Conservation (phyloP, 2,329 filamentous ascomycete genomes). For the Monilinia aucupariae region DNA sequence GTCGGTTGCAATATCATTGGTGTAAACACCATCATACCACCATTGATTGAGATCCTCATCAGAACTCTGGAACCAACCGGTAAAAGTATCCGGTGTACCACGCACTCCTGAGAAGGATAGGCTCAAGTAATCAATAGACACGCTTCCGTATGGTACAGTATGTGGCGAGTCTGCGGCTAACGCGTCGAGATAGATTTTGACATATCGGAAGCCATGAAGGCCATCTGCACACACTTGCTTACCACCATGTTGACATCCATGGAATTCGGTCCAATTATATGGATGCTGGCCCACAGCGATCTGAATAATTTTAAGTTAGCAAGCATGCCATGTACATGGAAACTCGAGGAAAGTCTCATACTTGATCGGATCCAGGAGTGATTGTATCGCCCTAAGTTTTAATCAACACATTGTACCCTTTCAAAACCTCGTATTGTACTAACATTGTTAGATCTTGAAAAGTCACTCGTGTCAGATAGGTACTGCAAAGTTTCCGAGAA, state of each 20-base stretch:
- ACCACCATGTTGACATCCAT: slow-evolving; percentile 41
- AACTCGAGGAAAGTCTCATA: slow-evolving; percentile 19
- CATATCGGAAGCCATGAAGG: slow-evolving; percentile 48
- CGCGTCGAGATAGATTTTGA: slow-evolving; percentile 45
- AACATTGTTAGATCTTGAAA: slow-evolving; percentile 45
- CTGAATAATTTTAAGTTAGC: slow-evolving; percentile 29
- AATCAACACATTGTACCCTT: slow-evolving; percentile 12
- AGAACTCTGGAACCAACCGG: slow-evolving; percentile 49
- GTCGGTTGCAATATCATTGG: slow-evolving; percentile 46
- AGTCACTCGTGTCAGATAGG: slow-evolving; percentile 43
- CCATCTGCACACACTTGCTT: slow-evolving; percentile 47
- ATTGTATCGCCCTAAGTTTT: slow-evolving; percentile 35
- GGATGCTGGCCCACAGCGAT: slow-evolving; percentile 41
- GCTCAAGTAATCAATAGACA: slow-evolving; percentile 41
- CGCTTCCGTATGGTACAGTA: slow-evolving; percentile 40
- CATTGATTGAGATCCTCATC: slow-evolving; percentile 45
- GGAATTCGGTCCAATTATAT: slow-evolving; percentile 43
- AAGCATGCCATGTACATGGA: background rate
- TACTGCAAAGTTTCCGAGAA: slow-evolving; percentile 47
- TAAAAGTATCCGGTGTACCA: slow-evolving; percentile 45
- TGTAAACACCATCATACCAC: slow-evolving; percentile 51
- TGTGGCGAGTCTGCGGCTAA: slow-evolving; percentile 42
- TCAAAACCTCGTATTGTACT: slow-evolving; percentile 7
- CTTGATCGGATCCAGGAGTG: slow-evolving; percentile 46
- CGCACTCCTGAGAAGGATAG: slow-evolving; percentile 43